Evolutionary conservation across 1,284 basidiomycete species (phyloP).

Genomic region (Trametes versicolor): DNA sequence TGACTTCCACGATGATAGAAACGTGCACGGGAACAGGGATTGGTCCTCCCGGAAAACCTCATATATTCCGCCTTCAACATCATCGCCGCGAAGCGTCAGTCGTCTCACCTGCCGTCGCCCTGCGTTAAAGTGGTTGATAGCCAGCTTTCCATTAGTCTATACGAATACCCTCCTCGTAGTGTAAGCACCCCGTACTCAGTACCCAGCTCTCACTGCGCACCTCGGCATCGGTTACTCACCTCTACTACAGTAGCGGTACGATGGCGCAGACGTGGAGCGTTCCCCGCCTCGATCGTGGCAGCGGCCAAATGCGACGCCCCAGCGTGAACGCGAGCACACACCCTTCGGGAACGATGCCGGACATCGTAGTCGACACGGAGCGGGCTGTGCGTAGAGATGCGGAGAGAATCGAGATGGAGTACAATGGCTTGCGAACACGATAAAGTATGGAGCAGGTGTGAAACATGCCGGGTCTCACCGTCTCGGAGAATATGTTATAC

Average conservation of each 20-base stretch:
- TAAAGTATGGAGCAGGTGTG: background rate
- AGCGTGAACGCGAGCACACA: background rate
- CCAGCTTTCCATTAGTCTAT: conserved; percentile 15
- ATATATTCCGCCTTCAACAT: conserved; percentile 6
- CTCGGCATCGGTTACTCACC: no score
- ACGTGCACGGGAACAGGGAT: no score
- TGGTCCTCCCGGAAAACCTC: background rate
- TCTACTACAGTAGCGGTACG: no score
- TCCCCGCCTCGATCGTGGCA: background rate
- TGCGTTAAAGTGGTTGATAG: background rate
- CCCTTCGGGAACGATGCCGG: background rate
- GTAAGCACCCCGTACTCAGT: conserved; percentile 4
- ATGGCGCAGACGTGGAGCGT: conserved; percentile 9
- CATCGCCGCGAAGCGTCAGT: conserved; percentile 4
- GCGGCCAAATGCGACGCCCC: background rate
- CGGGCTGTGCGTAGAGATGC: background rate
- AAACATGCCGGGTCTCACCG: no score
- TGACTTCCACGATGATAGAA: no score
- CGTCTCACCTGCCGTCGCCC: background rate
- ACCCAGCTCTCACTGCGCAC: no score
- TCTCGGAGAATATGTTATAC: no score
- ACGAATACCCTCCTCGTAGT: conserved; percentile 29
- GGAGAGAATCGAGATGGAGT: conserved; percentile 8
- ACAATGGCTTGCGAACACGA: background rate
- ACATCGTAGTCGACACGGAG: conserved; percentile 3